Evolutionary conservation across 169 alveolate species (phyloP), one percentile per base, ranked within the genome.

Genomic region (Plasmodium fragile): DNA sequence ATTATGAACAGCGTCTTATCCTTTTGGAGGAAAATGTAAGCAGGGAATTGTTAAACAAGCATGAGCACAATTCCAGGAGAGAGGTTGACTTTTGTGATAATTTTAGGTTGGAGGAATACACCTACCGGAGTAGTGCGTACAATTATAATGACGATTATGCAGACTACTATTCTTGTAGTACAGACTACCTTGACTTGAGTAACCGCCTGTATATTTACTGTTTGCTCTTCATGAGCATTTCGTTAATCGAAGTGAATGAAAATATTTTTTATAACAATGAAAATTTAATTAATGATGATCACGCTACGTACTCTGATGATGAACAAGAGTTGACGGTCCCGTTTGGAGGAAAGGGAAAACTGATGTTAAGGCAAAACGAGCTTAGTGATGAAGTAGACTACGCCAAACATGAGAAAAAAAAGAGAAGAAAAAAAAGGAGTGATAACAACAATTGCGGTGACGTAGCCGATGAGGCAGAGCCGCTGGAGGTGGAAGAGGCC

Each of bases 171-270:
- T 41, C 85, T 0, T 45, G 80, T 55, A 52, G 65, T 22, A 65
- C 59, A 45, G 65, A 81, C 59, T 79, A 81, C 77, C 28, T 91
- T 43, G 81, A 77, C 73, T 70, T 91, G 73, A 91, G 94, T 49
- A 72, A 91, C 25, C 81, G 18, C 7, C 75, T 91, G 65, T 91
- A 81, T 55, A 91, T 91, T 80, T 91, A 91, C 82, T 91, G 94
- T 25, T 22, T 91, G 30, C 84, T 91, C 32, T 91, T 91, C 45
- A 81, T 91, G 28, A 81, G 94, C 71, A 81, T 91, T 55, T 55
- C 91, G 28, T 83, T 91, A 18, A 69, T 91, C 13, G 92, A 79
- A 52, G 75, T 81, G 34, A 65, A 91, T 28, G 94, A 91, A 91
- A 45, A 80, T 36, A 52, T 91, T 22, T 80, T 91, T 80, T 53